Base-by-base conservation (phyloP, 306 rosid genomes). In the Cicer bijugum region DNA sequence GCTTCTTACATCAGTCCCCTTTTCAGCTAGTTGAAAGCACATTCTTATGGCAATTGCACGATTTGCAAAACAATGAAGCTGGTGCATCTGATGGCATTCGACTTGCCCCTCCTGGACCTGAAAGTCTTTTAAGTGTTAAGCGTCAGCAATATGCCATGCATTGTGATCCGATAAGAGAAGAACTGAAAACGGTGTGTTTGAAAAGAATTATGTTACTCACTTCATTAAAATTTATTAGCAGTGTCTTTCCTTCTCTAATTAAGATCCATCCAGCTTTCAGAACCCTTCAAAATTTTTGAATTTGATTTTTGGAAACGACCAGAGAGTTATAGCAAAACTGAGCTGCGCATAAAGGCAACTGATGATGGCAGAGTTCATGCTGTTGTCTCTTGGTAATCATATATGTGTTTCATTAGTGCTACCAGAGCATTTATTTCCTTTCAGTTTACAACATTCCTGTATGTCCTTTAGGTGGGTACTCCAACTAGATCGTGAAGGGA, bases 261-360 rank as follows among this genome's bases (percentile, higher is more conserved):
- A 74, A 84, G 78, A 81, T 85, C 77, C 82, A 72, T 88, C 87
- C 92, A 93, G 97, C 94, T 93, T 83, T 93, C 98, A 75, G 92
- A 93, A 83, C 97, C 98, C 83, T 93, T 91, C 98, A 91, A 86
- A 88, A 85, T 91, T 70, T 93, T 93, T 86, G 96, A 93, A 87
- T 91, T 93, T 89, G 94, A 93, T 83, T 93, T 93, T 89, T 89
- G 87, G 90, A 91, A 88, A 91, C 91, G 98, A 84, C 98, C 98
- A 84, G 92, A 91, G 75, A 89, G 97, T 88, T 80, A 43, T 72
- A 86, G 88, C 16, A 87, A 91, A 81, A 83, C 75, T 66, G 87
- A 85, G 71, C 62, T 93, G 78, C 39, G 55, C 72, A 45, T 89
- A 66, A 87, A 89, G 82, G 90, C 96, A 39, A 88, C 88, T 62